These are phyloP conservation scores for Kluyveromyces lactis DNA, from an alignment of 805 yeast species.

Conservation along the genomic window DNA sequence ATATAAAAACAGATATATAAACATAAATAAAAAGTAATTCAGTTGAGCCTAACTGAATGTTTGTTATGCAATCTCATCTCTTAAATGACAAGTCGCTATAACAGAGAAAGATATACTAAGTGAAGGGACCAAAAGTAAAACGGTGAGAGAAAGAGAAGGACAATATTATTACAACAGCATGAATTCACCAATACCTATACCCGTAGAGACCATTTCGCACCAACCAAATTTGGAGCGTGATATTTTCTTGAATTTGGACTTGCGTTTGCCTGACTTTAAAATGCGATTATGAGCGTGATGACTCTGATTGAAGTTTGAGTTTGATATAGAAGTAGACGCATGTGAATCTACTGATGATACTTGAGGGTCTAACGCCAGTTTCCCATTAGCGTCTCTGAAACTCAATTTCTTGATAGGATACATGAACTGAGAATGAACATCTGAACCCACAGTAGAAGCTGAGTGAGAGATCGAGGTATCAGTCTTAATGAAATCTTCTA, in stretches of 20 bases:
- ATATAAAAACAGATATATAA: too few species aligned
- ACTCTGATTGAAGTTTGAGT: neutral
- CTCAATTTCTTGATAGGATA: slow-evolving; percentile 22
- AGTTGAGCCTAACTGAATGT: too few species aligned
- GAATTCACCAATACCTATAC: slow-evolving; percentile 27
- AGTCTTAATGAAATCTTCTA: slow-evolving; percentile 1
- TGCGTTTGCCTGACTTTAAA: slow-evolving; percentile 5
- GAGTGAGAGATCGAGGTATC: too few species aligned
- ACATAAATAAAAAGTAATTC: too few species aligned
- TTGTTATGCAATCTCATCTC: too few species aligned
- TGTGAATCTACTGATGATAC: neutral
- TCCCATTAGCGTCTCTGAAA: slow-evolving; percentile 26
- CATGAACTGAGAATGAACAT: slow-evolving; percentile 6
- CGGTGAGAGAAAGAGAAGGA: too few species aligned
- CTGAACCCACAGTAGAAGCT: neutral
- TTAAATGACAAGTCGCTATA: too few species aligned
- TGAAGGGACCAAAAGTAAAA: too few species aligned
- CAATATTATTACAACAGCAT: slow-evolving; percentile 20
- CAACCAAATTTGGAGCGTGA: slow-evolving; percentile 28
- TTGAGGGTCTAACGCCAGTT: slow-evolving; percentile 19
- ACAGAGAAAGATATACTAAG: too few species aligned
- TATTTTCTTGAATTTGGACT: slow-evolving; percentile 14
- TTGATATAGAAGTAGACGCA: neutral
- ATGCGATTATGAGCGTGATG: slow-evolving; percentile 4
- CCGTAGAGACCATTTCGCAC: slow-evolving; percentile 28